A percentile compares a stretch with the other conserved stretches of the same genome.
phyloP scores from a whole-genome alignment of 805 yeast genomes.

The Jamesozyma gamospora region DNA sequence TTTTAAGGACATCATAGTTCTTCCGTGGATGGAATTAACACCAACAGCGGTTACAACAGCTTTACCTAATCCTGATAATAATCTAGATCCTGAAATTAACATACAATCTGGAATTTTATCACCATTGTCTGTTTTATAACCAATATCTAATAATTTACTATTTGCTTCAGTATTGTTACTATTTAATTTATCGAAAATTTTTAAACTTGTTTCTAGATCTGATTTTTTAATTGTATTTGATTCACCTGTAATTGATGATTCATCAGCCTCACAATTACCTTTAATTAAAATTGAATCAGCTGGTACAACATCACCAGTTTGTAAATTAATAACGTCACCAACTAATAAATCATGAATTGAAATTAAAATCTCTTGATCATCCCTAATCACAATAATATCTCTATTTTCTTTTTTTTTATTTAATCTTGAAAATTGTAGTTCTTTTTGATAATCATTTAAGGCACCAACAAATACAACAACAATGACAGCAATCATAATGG shows the following conservation, averaged over 20 bases:
- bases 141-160: constrained; percentile 8
- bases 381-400: constrained; percentile 62
- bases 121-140: constrained; percentile 4
- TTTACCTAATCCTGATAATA: constrained; percentile 75
- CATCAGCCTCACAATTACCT: constrained; percentile 84
- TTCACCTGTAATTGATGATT: constrained; percentile 90
- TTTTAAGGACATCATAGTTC: constrained; percentile 73
- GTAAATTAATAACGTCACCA: constrained; percentile 74
- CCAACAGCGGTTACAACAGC: constrained; percentile 91
- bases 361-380: constrained; percentile 55
- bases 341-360: constrained; percentile 69
- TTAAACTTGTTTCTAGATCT: constrained; percentile 39
- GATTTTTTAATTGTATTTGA: constrained; percentile 68
- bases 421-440: constrained; percentile 78
- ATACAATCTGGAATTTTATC: constrained; percentile 54
- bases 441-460: constrained; percentile 93
- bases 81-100: constrained; percentile 83
- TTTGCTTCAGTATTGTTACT: constrained; percentile 8
- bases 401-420: constrained; percentile 85
- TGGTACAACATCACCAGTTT: constrained; percentile 91
- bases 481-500: constrained; percentile 81
- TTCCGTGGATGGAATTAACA: constrained; percentile 77
- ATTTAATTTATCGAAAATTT: constrained; percentile 19
- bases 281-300: constrained; percentile 70
- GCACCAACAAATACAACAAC: constrained; percentile 93